phyloP scores from a whole-genome alignment of 1,284 basidiomycete genomes.

The Xerocomus nothofagi region DNA sequence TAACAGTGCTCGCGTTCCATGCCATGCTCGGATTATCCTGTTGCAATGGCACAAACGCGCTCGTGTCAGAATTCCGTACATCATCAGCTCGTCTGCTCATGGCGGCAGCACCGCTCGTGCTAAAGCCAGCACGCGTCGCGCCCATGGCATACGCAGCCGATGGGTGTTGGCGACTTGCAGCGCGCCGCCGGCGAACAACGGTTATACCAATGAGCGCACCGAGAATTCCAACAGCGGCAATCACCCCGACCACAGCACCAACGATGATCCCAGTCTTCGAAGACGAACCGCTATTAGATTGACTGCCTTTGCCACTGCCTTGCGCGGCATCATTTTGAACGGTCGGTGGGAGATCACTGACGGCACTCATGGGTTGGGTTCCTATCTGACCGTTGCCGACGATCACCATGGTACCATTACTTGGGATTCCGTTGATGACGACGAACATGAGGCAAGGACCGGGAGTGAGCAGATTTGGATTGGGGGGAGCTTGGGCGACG shows the following conservation, averaged over 20 bases:
- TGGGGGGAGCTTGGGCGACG: constrained; percentile 78
- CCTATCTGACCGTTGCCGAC: constrained; percentile 81
- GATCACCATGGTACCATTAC: constrained; percentile 71
- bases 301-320: constrained; percentile 16
- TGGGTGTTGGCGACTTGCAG: constrained; percentile 34
- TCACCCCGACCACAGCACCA: constrained; percentile 50
- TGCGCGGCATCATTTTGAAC: constrained; percentile 21
- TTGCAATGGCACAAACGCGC: constrained; percentile 58
- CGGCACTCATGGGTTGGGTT: constrained; percentile 52
- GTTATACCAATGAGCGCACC: constrained; percentile 51
- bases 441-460: constrained; percentile 85
- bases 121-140: constrained; percentile 31
- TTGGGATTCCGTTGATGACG: constrained; percentile 80
- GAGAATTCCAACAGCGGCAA: constrained; percentile 48
- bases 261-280: constrained; percentile 48
- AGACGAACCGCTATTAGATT: constrained; percentile 12
- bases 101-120: constrained; percentile 28
- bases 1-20: constrained; percentile 50
- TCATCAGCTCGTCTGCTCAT: constrained; percentile 19
- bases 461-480: constrained; percentile 81
- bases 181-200: constrained; percentile 46
- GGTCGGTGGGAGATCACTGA: constrained; percentile 50
- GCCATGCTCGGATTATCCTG: constrained; percentile 53
- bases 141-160: constrained; percentile 40
- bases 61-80: constrained; percentile 49